Evolutionary conservation across 495 filamentous ascomycete genomes (phyloP).

Genomic region (Talaromyces nanjingensis): DNA sequence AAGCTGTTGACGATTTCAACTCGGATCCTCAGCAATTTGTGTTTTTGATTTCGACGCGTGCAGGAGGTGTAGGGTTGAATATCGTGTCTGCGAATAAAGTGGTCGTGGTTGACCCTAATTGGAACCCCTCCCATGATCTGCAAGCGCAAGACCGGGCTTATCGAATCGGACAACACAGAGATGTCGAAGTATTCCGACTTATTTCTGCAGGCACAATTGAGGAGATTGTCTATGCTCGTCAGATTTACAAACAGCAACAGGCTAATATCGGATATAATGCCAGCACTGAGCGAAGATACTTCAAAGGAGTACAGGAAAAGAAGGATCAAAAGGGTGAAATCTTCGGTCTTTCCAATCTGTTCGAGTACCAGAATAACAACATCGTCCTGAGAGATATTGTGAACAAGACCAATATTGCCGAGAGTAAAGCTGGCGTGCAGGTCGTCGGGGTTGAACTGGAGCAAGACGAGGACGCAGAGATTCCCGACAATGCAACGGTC

Average conservation of each 20-base stretch:
- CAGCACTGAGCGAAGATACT: constrained; percentile 86
- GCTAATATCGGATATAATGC: constrained; percentile 97
- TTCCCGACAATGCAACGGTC: constrained; percentile 16
- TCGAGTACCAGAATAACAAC: constrained; percentile 72
- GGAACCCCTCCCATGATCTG: constrained; percentile 91
- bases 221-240: constrained; percentile 93
- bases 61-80: constrained; percentile 85
- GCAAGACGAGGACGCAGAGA: constrained; percentile 44
- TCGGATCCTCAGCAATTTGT: constrained; percentile 83
- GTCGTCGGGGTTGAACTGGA: constrained; percentile 67
- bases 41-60: constrained; percentile 90
- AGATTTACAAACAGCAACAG: constrained; percentile 99
- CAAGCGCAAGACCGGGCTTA: constrained; percentile 97
- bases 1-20: constrained; percentile 86
- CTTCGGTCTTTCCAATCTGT: constrained; percentile 84
- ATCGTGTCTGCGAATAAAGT: constrained; percentile 98
- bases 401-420: constrained; percentile 95
- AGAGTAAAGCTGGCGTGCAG: constrained; percentile 78
- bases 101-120: constrained; percentile 94
- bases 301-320: constrained; percentile 86
- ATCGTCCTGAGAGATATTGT: constrained; percentile 84
- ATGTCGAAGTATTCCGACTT: constrained; percentile 94
- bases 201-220: constrained; percentile 93
- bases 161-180: constrained; percentile 84
- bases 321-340: constrained; percentile 82